Base-by-base conservation (phyloP, 2,329 filamentous ascomycete species). In the Aureobasidium lini region DNA sequence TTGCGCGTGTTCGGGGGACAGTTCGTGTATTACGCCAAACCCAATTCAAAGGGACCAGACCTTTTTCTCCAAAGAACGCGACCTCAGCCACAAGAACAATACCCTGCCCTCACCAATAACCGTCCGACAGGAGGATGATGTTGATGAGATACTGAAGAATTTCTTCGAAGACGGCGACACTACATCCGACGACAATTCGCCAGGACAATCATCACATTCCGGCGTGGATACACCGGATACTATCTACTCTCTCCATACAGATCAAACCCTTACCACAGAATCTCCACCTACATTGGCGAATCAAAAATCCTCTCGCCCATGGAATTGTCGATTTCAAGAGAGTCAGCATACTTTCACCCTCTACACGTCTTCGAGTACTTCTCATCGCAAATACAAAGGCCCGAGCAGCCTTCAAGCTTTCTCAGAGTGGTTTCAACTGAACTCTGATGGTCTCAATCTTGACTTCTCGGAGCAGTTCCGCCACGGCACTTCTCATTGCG, bases 371-470 rank as follows among this genome's bases (percentile, higher is more conserved):
- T 13, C 10, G 7, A 15, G 31, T n/a, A 34, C 23, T 16, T 44
- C 42, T 1, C 52, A 46, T 9, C 37, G 52, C 6, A 63, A 62
- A 13, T 63, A 60, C 16, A 49, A 62, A 34, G 60, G 60, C 18
- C 54, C 62, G n/a, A 63, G 57, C 46, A 63, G 62, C 39, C 32
- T 59, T 4, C 57, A 62, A 47, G 57, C 61, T 7, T 61, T 61
- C 39, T 47, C 60, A 2, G 60, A 63, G 42, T 62, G 62, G 62
- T 39, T 62, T 36, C 43, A 60, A 18, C 31, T 62, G 28, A 43
- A 56, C 23, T 60, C 59, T 46, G 40, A 23, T 4, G 8, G 10
- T 11, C n/a, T 44, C 4, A 28, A 36, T n/a, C 9, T 18, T 28
- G 37, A 46, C 10, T 15, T 56, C 6, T 56, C 39, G 1, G 39